phyloP scores from a whole-genome alignment of 108 stramenopile species.

The Skeletonema costatum region DNA sequence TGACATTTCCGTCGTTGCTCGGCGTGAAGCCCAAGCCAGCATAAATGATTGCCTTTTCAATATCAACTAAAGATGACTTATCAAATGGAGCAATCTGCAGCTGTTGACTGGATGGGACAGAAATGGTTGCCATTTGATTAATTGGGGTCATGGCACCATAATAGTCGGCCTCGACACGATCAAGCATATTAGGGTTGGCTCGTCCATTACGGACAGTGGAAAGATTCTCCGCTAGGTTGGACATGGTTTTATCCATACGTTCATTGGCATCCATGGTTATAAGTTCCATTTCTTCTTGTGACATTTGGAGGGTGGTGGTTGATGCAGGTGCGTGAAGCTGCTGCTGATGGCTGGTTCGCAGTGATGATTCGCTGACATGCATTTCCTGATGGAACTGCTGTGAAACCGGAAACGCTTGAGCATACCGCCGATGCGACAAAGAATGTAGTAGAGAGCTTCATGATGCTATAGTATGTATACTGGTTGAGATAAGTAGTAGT shows the following conservation, averaged over 20 bases:
- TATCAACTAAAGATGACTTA: conserved; percentile 65
- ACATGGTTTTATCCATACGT: conserved; percentile 90
- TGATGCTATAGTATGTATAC: too few species aligned
- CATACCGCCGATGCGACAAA: conserved; percentile 7
- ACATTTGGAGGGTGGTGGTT: conserved; percentile 28
- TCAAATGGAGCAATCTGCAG: conserved; percentile 88
- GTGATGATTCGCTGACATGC: not conserved
- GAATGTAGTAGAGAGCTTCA: conserved; percentile 25
- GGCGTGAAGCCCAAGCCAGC: conserved; percentile 89
- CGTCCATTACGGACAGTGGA: conserved; percentile 90
- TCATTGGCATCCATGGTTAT: conserved; percentile 69
- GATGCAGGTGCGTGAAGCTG: not conserved
- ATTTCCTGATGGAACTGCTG: conserved; percentile 8
- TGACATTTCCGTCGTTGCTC: conserved; percentile 87
- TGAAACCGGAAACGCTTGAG: conserved; percentile 16
- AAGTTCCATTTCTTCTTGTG: conserved; percentile 46
- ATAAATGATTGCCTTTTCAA: conserved; percentile 93
- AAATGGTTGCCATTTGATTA: conserved; percentile 89
- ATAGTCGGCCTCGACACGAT: conserved; percentile 90
- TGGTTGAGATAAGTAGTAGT: too few species aligned
- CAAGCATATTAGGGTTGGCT: conserved; percentile 85
- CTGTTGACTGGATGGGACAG: conserved; percentile 88
- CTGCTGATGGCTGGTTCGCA: not conserved
- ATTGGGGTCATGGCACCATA: conserved; percentile 92
- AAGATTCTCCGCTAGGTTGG: conserved; percentile 71